A percentile compares a stretch with the other conserved stretches of the same genome.
These are phyloP conservation scores for Lecanicillium sp. DNA, from an alignment of 2,329 filamentous ascomycete genomes.

Conservation along the genomic window DNA sequence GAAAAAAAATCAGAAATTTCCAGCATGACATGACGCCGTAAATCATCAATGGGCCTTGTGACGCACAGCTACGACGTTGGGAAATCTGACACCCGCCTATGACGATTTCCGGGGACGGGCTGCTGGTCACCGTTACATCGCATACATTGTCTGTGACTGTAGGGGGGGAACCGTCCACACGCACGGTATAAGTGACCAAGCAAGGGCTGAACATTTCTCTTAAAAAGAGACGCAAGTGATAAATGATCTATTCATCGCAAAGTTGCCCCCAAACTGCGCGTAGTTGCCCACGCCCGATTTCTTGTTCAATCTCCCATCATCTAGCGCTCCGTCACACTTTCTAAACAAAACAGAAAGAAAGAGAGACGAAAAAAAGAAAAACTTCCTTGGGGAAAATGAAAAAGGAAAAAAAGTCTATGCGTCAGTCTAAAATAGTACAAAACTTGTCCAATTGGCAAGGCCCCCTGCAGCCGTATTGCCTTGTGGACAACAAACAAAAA, in stretches of 20 bases:
- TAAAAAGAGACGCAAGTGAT: not conserved
- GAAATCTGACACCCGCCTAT: too few relatives aligned
- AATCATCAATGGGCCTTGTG: too few relatives aligned
- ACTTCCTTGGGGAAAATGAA: not conserved
- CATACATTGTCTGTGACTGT: too few relatives aligned
- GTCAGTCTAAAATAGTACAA: not conserved
- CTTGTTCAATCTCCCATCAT: conserved; percentile 1
- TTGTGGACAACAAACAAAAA: conserved; percentile 1
- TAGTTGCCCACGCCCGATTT: not conserved
- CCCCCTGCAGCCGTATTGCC: not conserved
- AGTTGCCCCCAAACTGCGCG: too few relatives aligned
- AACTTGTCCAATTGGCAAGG: conserved; percentile 5
- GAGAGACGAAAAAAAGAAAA: not conserved
- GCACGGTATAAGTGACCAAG: too few relatives aligned
- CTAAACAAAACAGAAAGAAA: not conserved
- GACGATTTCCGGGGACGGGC: too few relatives aligned
- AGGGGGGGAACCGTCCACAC: too few relatives aligned
- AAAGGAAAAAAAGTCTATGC: not conserved
- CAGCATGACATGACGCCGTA: too few relatives aligned
- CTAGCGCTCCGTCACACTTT: not conserved
- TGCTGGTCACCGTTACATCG: too few relatives aligned
- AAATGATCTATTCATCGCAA: not conserved
- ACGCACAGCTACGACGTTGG: too few relatives aligned
- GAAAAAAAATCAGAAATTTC: too few relatives aligned
- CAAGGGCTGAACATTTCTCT: not conserved